Conservation (phyloP, 1,284 basidiomycete species). For the Meira nashicola region DNA sequence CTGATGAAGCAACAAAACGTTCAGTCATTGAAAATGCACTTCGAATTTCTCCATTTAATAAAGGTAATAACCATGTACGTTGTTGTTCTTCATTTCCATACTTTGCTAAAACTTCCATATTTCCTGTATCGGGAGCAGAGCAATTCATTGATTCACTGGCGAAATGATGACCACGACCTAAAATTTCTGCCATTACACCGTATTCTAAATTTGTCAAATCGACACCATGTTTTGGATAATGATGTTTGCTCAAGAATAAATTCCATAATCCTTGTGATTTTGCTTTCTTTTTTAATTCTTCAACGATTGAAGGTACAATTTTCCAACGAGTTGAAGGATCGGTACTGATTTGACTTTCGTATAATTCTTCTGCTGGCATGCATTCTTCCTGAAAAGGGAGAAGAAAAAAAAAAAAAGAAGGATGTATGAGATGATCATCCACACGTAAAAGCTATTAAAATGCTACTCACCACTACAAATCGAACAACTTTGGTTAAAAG, state of each 20-base stretch:
- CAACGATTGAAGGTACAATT: constrained; percentile 72
- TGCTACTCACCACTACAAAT: constrained; percentile 70
- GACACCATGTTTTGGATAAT: constrained; percentile 76
- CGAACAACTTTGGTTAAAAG: constrained; percentile 74
- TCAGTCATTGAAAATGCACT: constrained; percentile 57
- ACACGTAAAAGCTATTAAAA: not conserved
- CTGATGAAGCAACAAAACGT: constrained; percentile 70
- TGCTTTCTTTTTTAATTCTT: constrained; percentile 81
- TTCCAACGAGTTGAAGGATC: constrained; percentile 77
- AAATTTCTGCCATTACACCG: constrained; percentile 89
- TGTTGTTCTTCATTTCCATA: constrained; percentile 87
- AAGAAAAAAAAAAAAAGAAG: not conserved
- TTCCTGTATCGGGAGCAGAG: constrained; percentile 86
- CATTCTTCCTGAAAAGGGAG: constrained; percentile 69
- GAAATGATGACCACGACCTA: constrained; percentile 75
- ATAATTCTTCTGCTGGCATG: constrained; percentile 71
- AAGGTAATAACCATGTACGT: constrained; percentile 78
- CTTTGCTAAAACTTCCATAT: constrained; percentile 77
- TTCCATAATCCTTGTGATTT: constrained; percentile 90
- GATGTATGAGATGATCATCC: not conserved
- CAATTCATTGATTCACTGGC: constrained; percentile 86
- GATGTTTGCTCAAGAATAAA: constrained; percentile 86
- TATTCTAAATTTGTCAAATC: constrained; percentile 92
- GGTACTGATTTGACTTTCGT: constrained; percentile 74
- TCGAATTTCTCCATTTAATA: constrained; percentile 86